Conservation (phyloP, 2,329 filamentous ascomycete species). For the Alternaria viburni region DNA sequence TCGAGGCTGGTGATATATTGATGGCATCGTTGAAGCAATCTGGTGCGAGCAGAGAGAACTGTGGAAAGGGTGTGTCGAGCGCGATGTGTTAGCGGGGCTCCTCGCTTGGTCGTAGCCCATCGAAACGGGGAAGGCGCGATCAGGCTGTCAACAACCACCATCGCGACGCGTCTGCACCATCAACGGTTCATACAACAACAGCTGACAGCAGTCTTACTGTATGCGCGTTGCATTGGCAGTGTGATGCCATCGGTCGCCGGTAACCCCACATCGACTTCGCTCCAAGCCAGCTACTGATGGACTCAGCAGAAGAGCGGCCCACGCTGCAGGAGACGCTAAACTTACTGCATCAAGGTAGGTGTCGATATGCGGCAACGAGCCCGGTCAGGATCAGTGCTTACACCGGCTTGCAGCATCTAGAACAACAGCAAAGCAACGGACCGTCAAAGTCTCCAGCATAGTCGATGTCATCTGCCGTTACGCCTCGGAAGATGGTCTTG, state of each 20-base stretch:
- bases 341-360: slow-evolving; percentile 44
- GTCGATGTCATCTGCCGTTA: slow-evolving; percentile 68
- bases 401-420: slow-evolving; percentile 39
- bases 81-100: slow-evolving; percentile 3
- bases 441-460: slow-evolving; percentile 65
- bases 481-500: slow-evolving; percentile 72
- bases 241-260: slow-evolving; percentile 42
- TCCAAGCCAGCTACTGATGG: slow-evolving; percentile 29
- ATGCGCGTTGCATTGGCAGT: slow-evolving; percentile 29
- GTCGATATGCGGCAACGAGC: slow-evolving; percentile 21
- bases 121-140: slow-evolving; percentile 30
- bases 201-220: slow-evolving; percentile 32
- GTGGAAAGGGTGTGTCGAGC: slow-evolving; percentile 7
- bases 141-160: slow-evolving; percentile 35
- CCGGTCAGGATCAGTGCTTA: slow-evolving; percentile 27
- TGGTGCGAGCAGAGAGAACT: neutral
- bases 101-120: slow-evolving; percentile 32
- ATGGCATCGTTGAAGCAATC: slow-evolving; percentile 12
- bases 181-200: slow-evolving; percentile 15
- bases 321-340: slow-evolving; percentile 46
- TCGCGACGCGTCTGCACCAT: slow-evolving; percentile 28
- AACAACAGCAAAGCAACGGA: slow-evolving; percentile 69
- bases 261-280: slow-evolving; percentile 22
- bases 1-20: slow-evolving; percentile 7
- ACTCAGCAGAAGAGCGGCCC: slow-evolving; percentile 34